These are phyloP conservation scores for Pholiota conissans DNA, from an alignment of 768 basidiomycete genomes.

Conservation along the genomic window DNA sequence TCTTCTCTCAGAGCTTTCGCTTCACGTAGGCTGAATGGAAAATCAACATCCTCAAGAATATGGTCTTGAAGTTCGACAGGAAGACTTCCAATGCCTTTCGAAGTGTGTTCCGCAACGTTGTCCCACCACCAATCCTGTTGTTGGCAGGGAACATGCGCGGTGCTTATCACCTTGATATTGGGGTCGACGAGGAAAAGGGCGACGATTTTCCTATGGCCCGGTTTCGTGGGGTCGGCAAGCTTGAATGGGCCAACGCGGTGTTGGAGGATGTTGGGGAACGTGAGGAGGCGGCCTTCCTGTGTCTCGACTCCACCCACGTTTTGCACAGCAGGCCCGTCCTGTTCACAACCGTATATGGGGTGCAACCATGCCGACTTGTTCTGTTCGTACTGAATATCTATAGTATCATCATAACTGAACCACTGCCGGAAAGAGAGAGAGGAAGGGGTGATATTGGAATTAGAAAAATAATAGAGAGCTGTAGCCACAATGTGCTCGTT, in stretches of 20 bases:
- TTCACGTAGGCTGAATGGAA: conserved; percentile 16
- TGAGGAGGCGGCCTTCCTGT: conserved; percentile 33
- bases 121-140: conserved; percentile 31
- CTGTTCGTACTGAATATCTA: conserved; percentile 22
- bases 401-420: not conserved
- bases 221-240: conserved; percentile 35
- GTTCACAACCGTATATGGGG: conserved; percentile 25
- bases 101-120: not conserved
- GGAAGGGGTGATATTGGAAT: conserved; percentile 24
- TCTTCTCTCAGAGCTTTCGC: conserved; percentile 17
- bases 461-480: conserved; percentile 29
- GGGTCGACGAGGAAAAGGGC: conserved; percentile 43
- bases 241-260: conserved; percentile 39
- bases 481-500: conserved; percentile 35
- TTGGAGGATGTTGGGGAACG: conserved; percentile 43
- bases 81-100: not conserved
- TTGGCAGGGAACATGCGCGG: conserved; percentile 31
- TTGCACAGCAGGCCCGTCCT: conserved; percentile 24
- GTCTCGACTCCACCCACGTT: conserved; percentile 34
- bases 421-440: conserved; percentile 26
- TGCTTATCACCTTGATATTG: conserved; percentile 26
- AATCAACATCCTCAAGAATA: conserved; percentile 16
- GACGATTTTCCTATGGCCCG: conserved; percentile 44
- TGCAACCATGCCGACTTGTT: conserved; percentile 27
- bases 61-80: conserved; percentile 18